phyloP scores from a whole-genome alignment of 768 basidiomycete genomes.

The Trametes maxima region DNA sequence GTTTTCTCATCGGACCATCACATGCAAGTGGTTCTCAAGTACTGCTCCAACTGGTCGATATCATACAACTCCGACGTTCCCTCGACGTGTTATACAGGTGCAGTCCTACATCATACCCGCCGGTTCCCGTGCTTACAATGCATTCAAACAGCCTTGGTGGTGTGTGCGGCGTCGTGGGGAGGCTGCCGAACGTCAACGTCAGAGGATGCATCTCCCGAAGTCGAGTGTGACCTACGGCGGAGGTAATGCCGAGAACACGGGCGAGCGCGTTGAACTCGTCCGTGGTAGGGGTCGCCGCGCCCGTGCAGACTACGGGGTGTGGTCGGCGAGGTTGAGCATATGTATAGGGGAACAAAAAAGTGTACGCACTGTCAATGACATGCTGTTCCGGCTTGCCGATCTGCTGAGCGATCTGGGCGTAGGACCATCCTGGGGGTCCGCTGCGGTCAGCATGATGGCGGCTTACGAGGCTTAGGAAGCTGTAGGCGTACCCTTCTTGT shows the following conservation, averaged over 20 bases:
- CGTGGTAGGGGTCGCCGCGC: constrained; percentile 25
- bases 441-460: neutral
- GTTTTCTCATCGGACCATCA: neutral
- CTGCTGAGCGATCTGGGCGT: constrained; percentile 49
- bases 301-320: constrained; percentile 31
- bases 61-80: constrained; percentile 19
- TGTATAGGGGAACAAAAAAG: neutral
- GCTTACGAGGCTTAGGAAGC: neutral
- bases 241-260: constrained; percentile 30
- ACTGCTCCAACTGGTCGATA: neutral
- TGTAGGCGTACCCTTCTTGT: constrained; percentile 46
- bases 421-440: constrained; percentile 45
- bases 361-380: constrained; percentile 52
- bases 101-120: constrained; percentile 3
- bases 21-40: neutral
- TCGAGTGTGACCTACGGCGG: constrained; percentile 19
- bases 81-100: constrained; percentile 13
- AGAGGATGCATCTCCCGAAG: neutral
- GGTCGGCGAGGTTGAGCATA: neutral
- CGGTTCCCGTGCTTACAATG: neutral
- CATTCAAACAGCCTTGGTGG: constrained; percentile 15
- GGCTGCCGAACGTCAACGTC: constrained; percentile 20
- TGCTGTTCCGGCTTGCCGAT: constrained; percentile 47
- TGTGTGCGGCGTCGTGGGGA: constrained; percentile 34
- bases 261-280: constrained; percentile 36